Base-by-base conservation (phyloP, 2,329 filamentous ascomycete species). In the Parastagonospora nodorum region DNA sequence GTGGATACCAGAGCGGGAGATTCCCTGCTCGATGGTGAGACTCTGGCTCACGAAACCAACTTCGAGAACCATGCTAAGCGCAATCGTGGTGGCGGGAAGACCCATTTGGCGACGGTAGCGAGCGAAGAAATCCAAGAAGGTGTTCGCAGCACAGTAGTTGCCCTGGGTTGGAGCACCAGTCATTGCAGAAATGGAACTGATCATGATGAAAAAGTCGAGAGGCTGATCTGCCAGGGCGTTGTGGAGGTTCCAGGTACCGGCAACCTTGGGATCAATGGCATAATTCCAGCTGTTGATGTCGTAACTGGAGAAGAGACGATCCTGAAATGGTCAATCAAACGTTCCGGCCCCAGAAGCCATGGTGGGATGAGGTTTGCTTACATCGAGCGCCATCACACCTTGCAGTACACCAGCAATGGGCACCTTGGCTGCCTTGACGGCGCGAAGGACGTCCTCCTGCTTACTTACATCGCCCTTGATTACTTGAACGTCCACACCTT, bases 141-240 rank as follows among this genome's bases (percentile, higher is more conserved):
- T 45, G 45, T 58, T 55, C 15, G 48, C 57, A 6, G 54, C 59
- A 19, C 39, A 44, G 41, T 66, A 66, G 15, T 44, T 47, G 32
- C 40, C 28, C 39, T 63, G 51, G 2, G 53, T 46, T 2, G 45
- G 35, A 19, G 50, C 47, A 5, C 60, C 63, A 29, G 52, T 30
- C 14, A 59, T 47, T 8, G 51, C 50, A 8, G 41, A 35, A 5
- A 59, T 40, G n/a, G 60, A 64, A 4, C 54, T 57, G 7, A 51
- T 46, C 50, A 64, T 55, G 30, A 57, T 32, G 50, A 66, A 64
- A 53, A 66, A 62, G 40, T 63, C 59, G 10, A 64, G 50, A 12
- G 54, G 43, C 14, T 12, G 24, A 1, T 40, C 28, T 3, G 19
- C n/a, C 1, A 40, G 28, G 2, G 47, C 42, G 12, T 50, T 27